phyloP scores from a whole-genome alignment of 768 basidiomycete genomes.

The Rhodosporidiobolus odoratus region DNA sequence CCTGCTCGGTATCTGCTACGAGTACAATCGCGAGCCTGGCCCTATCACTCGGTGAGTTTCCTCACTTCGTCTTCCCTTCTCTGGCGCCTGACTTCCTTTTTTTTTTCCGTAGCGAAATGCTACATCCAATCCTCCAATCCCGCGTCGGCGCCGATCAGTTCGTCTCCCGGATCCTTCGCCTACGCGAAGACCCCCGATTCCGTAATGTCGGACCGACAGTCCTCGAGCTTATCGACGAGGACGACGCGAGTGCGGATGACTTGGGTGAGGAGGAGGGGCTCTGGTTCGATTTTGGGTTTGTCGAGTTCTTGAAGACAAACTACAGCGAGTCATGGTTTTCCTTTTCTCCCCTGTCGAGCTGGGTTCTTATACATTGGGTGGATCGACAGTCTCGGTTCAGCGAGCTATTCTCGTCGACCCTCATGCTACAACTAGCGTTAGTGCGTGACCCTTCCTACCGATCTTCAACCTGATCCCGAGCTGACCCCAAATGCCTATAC shows the following conservation, averaged over 20 bases:
- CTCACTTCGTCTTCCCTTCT: neutral
- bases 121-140: constrained; percentile 75
- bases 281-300: constrained; percentile 97
- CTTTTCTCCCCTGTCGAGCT: neutral
- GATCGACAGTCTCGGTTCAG: constrained; percentile 48
- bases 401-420: constrained; percentile 50
- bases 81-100: neutral
- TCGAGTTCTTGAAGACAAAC: constrained; percentile 98
- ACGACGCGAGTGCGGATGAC: constrained; percentile 31
- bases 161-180: constrained; percentile 72
- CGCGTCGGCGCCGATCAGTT: constrained; percentile 86
- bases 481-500: constrained; percentile 49
- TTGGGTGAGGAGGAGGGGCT: constrained; percentile 62
- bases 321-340: constrained; percentile 58
- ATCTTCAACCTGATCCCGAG: neutral
- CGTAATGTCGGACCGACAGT: constrained; percentile 79
- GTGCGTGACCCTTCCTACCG: neutral
- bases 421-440: constrained; percentile 33
- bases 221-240: constrained; percentile 54
- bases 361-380: neutral
- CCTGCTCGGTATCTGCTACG: constrained; percentile 87
- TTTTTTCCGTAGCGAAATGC: constrained; percentile 58
- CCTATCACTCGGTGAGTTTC: constrained; percentile 76
- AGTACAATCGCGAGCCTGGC: constrained; percentile 90
- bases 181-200: constrained; percentile 90